Conservation (phyloP, 305 asterid species). For the Stenogyne calaminthoides region DNA sequence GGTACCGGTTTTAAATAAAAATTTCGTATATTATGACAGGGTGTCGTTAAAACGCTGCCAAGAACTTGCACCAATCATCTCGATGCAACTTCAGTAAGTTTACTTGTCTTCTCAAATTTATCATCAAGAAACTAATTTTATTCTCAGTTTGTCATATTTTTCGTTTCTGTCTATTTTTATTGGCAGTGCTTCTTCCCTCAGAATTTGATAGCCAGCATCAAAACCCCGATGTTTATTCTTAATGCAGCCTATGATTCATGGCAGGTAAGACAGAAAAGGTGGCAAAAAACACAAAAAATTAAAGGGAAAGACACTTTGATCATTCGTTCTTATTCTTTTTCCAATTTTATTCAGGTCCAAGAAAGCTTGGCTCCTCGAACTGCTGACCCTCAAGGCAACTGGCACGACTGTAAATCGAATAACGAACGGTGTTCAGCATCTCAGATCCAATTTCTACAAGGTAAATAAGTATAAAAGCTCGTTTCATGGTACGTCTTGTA, state of each 20-base stretch:
- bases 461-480: slow-evolving; percentile 26
- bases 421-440: slow-evolving; percentile 53
- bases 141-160: slow-evolving; percentile 3
- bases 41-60: slow-evolving; percentile 57
- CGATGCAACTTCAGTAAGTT: slow-evolving; percentile 84
- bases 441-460: slow-evolving; percentile 69
- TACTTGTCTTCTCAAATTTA: background rate
- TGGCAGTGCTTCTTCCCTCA: slow-evolving; percentile 98
- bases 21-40: slow-evolving; percentile 35
- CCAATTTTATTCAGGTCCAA: slow-evolving; percentile 50
- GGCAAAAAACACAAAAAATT: background rate
- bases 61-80: slow-evolving; percentile 55
- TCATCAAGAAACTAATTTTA: background rate
- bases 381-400: slow-evolving; percentile 69
- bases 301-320: background rate
- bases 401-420: slow-evolving; percentile 64
- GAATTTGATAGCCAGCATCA: slow-evolving; percentile 62
- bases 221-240: slow-evolving; percentile 85
- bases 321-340: background rate
- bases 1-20: background rate
- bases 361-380: slow-evolving; percentile 68
- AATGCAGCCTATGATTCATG: slow-evolving; percentile 96
- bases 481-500: background rate
- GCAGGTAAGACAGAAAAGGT: slow-evolving; percentile 60
- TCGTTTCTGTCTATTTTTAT: slow-evolving; percentile 5